Conservation (phyloP, 139 green algal species). For the Parachlorella kessleri region DNA sequence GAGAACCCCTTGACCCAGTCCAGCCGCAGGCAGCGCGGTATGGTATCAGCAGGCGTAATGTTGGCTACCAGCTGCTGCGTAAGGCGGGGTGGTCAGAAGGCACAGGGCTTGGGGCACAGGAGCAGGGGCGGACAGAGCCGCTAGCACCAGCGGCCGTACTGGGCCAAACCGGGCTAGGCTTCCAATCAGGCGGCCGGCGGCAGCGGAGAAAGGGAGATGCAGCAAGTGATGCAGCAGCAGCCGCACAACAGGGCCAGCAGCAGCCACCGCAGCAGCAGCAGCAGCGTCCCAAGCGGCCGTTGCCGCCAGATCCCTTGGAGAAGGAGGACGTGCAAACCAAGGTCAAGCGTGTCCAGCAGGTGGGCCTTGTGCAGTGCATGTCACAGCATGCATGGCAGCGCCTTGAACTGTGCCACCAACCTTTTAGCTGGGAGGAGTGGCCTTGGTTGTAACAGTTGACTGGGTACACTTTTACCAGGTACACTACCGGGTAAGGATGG, state of each 20-base stretch:
- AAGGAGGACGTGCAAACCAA: slow-evolving; percentile 20
- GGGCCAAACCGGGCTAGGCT: slow-evolving; percentile 37
- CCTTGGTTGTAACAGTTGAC: too few relatives aligned
- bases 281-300: not conserved
- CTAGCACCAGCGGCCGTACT: slow-evolving; percentile 20
- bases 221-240: too few relatives aligned
- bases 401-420: too few relatives aligned
- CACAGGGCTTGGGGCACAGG: slow-evolving; percentile 44
- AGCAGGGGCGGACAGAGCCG: slow-evolving; percentile 49
- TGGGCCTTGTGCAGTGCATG: slow-evolving; percentile 2
- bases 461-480: too few relatives aligned
- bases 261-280: not conserved
- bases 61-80: slow-evolving; percentile 45
- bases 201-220: not conserved
- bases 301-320: slow-evolving; percentile 22
- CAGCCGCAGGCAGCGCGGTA: not conserved
- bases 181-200: not conserved
- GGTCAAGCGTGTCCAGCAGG: slow-evolving; percentile 39
- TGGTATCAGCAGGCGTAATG: slow-evolving; percentile 20
- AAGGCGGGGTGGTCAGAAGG: slow-evolving; percentile 62
- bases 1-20: not conserved
- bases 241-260: not conserved
- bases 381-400: too few relatives aligned
- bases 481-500: too few relatives aligned
- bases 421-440: too few relatives aligned